These are phyloP conservation scores for Solanum etuberosum DNA, from an alignment of 257 asterid genomes.

Conservation along the genomic window DNA sequence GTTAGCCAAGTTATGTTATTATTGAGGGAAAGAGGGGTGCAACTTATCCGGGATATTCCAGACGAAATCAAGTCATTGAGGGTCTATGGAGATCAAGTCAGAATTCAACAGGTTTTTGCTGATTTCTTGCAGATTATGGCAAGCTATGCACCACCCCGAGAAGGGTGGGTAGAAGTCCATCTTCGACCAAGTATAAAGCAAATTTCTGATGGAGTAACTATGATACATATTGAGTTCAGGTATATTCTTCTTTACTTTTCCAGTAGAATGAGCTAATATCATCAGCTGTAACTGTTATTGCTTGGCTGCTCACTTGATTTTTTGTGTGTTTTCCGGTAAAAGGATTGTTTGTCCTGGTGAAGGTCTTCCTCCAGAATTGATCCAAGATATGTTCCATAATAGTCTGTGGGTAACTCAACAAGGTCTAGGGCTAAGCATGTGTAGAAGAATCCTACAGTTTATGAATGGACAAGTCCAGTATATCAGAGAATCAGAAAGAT, in stretches of 20 bases:
- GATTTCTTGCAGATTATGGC: slow-evolving; percentile 70
- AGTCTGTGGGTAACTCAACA: slow-evolving; percentile 60
- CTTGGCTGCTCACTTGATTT: background rate
- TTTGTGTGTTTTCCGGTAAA: background rate
- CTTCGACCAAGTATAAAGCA: slow-evolving; percentile 57
- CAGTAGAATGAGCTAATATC: background rate
- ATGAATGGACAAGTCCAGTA: slow-evolving; percentile 92
- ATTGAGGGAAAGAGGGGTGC: slow-evolving; percentile 64
- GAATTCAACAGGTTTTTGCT: slow-evolving; percentile 75
- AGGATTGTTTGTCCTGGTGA: slow-evolving; percentile 86
- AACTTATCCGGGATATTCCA: slow-evolving; percentile 68
- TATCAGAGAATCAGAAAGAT: slow-evolving; percentile 67
- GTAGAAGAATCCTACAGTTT: slow-evolving; percentile 56
- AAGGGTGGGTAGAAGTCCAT: slow-evolving; percentile 88
- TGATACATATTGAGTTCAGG: slow-evolving; percentile 63
- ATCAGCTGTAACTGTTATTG: background rate
- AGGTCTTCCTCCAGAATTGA: slow-evolving; percentile 70
- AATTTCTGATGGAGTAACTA: slow-evolving; percentile 31
- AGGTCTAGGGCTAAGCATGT: slow-evolving; percentile 68
- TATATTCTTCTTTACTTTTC: background rate
- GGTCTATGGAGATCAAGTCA: slow-evolving; percentile 68
- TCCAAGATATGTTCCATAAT: slow-evolving; percentile 77
- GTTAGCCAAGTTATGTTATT: slow-evolving; percentile 83
- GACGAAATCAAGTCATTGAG: slow-evolving; percentile 61
- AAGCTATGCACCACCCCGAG: slow-evolving; percentile 48